phyloP scores from a whole-genome alignment of 495 filamentous ascomycete species.

The Aeminium ludgeri region DNA sequence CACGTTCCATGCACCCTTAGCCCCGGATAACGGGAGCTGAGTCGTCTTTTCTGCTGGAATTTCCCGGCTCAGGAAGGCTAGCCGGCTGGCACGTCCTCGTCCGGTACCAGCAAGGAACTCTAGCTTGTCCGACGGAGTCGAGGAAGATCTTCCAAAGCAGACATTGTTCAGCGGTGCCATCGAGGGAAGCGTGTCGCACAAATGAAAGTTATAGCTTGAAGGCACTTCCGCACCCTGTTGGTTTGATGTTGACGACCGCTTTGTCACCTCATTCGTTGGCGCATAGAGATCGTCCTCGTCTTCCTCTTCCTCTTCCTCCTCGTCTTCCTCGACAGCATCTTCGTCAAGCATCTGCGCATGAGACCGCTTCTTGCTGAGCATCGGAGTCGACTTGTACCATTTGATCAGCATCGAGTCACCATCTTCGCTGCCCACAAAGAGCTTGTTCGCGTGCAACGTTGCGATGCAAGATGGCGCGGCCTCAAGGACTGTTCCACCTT shows the following conservation, averaged over 20 bases:
- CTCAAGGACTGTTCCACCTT: slow-evolving; percentile 43
- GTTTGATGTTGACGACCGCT: slow-evolving; percentile 17
- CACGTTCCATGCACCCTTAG: slow-evolving; percentile 9
- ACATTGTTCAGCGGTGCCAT: slow-evolving; percentile 62
- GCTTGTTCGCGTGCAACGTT: slow-evolving; percentile 44
- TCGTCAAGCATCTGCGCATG: slow-evolving; percentile 26
- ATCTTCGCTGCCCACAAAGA: slow-evolving; percentile 77
- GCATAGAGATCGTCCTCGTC: slow-evolving; percentile 54
- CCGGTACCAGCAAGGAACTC: slow-evolving; percentile 61
- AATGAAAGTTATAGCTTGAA: slow-evolving; percentile 47
- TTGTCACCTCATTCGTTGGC: slow-evolving; percentile 27
- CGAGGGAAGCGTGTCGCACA: slow-evolving; percentile 61
- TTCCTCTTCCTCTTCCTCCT: slow-evolving; percentile 31
- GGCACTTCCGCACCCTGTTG: slow-evolving; percentile 19
- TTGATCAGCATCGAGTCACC: slow-evolving; percentile 68
- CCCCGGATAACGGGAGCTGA: slow-evolving; percentile 38
- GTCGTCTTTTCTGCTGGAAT: slow-evolving; percentile 51
- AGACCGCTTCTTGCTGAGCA: slow-evolving; percentile 29
- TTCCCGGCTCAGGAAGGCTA: slow-evolving; percentile 59
- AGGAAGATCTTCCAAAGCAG: slow-evolving; percentile 33
- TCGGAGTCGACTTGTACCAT: slow-evolving; percentile 47
- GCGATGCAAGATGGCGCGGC: slow-evolving; percentile 52
- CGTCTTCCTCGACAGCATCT: slow-evolving; percentile 34
- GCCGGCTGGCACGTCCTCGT: slow-evolving; percentile 45
- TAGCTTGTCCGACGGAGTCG: slow-evolving; percentile 25